A percentile compares a stretch with the other conserved stretches of the same genome.
Evolutionary conservation across 768 basidiomycete genomes (phyloP).

Genomic region (Agrocybe pediades): DNA sequence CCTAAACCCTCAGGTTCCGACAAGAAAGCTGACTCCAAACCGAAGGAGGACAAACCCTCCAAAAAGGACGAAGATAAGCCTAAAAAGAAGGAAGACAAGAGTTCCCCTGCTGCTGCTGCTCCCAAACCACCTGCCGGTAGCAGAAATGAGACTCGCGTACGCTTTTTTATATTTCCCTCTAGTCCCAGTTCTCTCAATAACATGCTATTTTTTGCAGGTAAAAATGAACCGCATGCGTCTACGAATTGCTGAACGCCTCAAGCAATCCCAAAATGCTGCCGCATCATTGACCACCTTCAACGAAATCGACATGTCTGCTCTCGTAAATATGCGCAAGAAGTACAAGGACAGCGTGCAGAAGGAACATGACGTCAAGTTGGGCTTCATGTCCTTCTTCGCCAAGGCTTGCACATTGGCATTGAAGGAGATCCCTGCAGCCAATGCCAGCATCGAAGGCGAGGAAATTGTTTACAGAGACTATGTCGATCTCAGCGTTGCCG

Average conservation of each 20-base stretch:
- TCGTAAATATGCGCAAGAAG: conserved; percentile 89
- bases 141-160: conserved; percentile 84
- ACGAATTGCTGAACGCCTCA: conserved; percentile 95
- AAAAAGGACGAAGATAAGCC: conserved; percentile 35
- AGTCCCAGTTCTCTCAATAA: conserved; percentile 1
- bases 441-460: conserved; percentile 93
- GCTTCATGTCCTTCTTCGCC: conserved; percentile 98
- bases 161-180: conserved; percentile 19
- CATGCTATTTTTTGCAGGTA: conserved; percentile 61
- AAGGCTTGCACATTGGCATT: conserved; percentile 83
- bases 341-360: conserved; percentile 94
- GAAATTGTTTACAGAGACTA: conserved; percentile 92
- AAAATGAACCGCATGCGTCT: conserved; percentile 99
- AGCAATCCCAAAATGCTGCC: conserved; percentile 96
- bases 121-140: conserved; percentile 43
- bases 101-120: conserved; percentile 24
- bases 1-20: conserved; percentile 40
- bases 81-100: too few species aligned
- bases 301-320: conserved; percentile 98
- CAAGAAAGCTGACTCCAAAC: conserved; percentile 35
- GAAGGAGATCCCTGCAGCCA: conserved; percentile 90
- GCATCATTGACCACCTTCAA: conserved; percentile 98
- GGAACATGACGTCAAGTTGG: conserved; percentile 92
- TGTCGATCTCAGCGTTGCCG: conserved; percentile 93
- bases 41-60: conserved; percentile 31